phyloP scores from a whole-genome alignment of 768 basidiomycete genomes.

The Lentinus tigrinus region DNA sequence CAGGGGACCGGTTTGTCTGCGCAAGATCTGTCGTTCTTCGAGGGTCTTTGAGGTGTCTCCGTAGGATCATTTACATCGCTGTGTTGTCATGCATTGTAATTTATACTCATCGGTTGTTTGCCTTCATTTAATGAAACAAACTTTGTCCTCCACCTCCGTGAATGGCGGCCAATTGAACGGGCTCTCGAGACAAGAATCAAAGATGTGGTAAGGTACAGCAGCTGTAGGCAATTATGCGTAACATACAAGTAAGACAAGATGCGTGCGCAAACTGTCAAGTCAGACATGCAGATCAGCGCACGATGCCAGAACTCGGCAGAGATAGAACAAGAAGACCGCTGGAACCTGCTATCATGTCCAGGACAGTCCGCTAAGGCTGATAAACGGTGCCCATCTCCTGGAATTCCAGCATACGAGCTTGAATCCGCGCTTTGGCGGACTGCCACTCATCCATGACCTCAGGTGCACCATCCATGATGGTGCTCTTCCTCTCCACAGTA shows the following conservation, averaged over 20 bases:
- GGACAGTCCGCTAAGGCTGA: neutral
- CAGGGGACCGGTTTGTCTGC: constrained; percentile 66
- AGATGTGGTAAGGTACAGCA: too few relatives aligned
- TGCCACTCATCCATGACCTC: constrained; percentile 26
- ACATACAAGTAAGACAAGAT: too few relatives aligned
- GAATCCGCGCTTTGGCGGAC: constrained; percentile 17
- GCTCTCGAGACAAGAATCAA: too few relatives aligned
- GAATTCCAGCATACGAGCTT: constrained; percentile 5
- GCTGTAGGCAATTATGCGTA: too few relatives aligned
- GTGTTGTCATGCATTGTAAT: constrained; percentile 14
- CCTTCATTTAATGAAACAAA: neutral
- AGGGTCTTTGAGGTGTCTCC: constrained; percentile 50
- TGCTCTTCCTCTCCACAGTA: constrained; percentile 22
- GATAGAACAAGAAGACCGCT: neutral
- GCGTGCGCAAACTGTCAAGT: too few relatives aligned
- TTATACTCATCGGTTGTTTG: neutral
- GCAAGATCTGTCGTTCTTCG: constrained; percentile 87
- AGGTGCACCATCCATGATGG: constrained; percentile 22
- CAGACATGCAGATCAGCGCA: too few relatives aligned
- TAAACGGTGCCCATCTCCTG: constrained; percentile 11
- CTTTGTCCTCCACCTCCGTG: too few relatives aligned
- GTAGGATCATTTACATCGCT: neutral
- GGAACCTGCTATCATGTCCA: neutral
- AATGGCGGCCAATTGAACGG: too few relatives aligned
- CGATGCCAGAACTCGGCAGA: too few relatives aligned